These are phyloP conservation scores for Candida silvicultrix DNA, from an alignment of 805 yeast species.

Conservation along the genomic window DNA sequence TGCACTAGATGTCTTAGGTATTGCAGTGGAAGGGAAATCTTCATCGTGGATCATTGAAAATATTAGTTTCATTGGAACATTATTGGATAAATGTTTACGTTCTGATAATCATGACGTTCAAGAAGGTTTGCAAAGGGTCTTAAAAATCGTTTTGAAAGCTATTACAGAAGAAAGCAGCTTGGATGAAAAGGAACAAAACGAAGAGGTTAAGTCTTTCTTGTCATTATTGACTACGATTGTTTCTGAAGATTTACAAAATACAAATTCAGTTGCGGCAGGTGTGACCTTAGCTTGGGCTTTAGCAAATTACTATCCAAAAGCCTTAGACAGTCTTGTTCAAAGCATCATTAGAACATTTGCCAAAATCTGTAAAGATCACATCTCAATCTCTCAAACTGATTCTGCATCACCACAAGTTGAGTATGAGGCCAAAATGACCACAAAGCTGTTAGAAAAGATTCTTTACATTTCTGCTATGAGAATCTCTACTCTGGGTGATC, in stretches of 20 bases:
- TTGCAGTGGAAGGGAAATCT: slow-evolving; percentile 73
- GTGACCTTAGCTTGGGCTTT: slow-evolving; percentile 79
- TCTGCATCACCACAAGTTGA: slow-evolving; percentile 36
- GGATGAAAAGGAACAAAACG: slow-evolving; percentile 50
- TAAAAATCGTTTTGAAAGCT: slow-evolving; percentile 63
- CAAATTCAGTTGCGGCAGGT: slow-evolving; percentile 81
- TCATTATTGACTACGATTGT: slow-evolving; percentile 58
- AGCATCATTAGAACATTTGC: slow-evolving; percentile 81
- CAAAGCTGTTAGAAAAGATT: slow-evolving; percentile 67
- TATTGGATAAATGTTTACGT: slow-evolving; percentile 75
- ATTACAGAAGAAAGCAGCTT: slow-evolving; percentile 40
- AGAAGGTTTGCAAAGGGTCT: slow-evolving; percentile 71
- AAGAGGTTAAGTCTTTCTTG: slow-evolving; percentile 58
- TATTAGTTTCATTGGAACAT: slow-evolving; percentile 57
- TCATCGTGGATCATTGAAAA: slow-evolving; percentile 76
- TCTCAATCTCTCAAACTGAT: slow-evolving; percentile 43
- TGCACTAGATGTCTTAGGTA: slow-evolving; percentile 83
- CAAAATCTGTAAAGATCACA: slow-evolving; percentile 83
- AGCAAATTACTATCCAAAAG: slow-evolving; percentile 65
- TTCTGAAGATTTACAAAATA: slow-evolving; percentile 68
- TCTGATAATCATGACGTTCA: slow-evolving; percentile 85
- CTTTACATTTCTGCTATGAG: slow-evolving; percentile 74
- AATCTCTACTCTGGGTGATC: slow-evolving; percentile 86
- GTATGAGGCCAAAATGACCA: slow-evolving; percentile 74
- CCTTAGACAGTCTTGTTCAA: slow-evolving; percentile 70